Evolutionary conservation across 1,139 yeast genomes (phyloP), one percentile per base, ranked within the genome.

Genomic region (Candida sp.): DNA sequence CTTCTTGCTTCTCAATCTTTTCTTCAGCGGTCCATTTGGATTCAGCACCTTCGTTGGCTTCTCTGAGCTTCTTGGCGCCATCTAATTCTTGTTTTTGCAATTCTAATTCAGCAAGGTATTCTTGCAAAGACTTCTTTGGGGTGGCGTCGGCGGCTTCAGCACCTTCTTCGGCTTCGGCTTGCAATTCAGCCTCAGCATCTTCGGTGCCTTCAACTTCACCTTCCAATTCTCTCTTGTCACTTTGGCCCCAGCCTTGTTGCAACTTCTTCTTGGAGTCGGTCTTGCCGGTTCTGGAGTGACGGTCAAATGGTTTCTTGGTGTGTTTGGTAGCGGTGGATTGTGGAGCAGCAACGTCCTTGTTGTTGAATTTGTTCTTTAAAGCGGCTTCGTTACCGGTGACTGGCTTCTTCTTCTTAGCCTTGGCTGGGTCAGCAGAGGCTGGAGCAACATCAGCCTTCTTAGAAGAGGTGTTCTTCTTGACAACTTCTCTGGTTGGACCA

Each of bases 311-410:
- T 69, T 77, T 82, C 78, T 84, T 86, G 69, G 79, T 73, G 78
- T 83, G 88, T 64, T 81, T 79, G 57, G 81, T 61, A 45, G 79
- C 72, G 53, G 82, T 77, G 44, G 78, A 56, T 45, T 81, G 74
- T 69, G 90, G 86, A 55, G 80, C 87, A 58, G 84, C 78, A 60
- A 82, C 83, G 54, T 81, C 72, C 70, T 75, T 85, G 93, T 93
- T 93, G 80, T 86, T 84, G 68, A 73, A 67, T 80, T 84, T 86
- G 83, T 80, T 85, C 77, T 83, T 88, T 73, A 86, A 77, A 58
- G 96, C 97, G 66, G 91, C 97, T 69, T 92, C 97, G 80, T 91
- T 93, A 72, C 96, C 97, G 62, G 87, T 74, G 54, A 85, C 76
- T 72, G 81, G 81, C 68, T 86, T 78, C 74, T 80, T 81, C 76